phyloP scores from a whole-genome alignment of 179 eudicot species.

The Camellia oleifera region DNA sequence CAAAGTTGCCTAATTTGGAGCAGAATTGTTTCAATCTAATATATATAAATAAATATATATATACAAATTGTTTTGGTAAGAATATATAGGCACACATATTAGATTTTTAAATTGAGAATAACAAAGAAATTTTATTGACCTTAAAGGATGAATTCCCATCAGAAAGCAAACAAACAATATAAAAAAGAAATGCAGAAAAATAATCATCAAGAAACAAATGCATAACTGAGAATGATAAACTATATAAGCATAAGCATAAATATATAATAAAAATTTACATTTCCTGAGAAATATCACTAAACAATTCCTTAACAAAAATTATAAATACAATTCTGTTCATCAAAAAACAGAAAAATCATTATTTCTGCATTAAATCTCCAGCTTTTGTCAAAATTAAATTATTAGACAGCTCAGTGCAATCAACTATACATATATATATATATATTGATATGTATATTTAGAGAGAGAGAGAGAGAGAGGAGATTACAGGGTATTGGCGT shows the following conservation, averaged over 20 bases:
- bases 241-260: neutral
- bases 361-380: neutral
- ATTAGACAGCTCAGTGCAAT: neutral
- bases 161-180: too few species aligned
- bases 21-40: neutral
- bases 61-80: neutral
- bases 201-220: neutral
- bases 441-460: neutral
- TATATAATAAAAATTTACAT: neutral
- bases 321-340: neutral
- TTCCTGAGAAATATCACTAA: neutral
- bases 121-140: neutral
- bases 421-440: neutral
- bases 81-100: neutral
- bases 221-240: too few species aligned
- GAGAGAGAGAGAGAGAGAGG: constrained; percentile 12
- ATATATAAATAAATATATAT: neutral
- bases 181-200: neutral
- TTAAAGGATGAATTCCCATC: neutral
- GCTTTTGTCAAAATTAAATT: neutral
- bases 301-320: neutral
- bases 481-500: constrained; percentile 34
- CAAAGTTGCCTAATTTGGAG: neutral
- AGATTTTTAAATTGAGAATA: neutral
- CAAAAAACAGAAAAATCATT: neutral